Evolutionary conservation across 257 asterid species (phyloP).

Genomic region (Forsythia suspensa): DNA sequence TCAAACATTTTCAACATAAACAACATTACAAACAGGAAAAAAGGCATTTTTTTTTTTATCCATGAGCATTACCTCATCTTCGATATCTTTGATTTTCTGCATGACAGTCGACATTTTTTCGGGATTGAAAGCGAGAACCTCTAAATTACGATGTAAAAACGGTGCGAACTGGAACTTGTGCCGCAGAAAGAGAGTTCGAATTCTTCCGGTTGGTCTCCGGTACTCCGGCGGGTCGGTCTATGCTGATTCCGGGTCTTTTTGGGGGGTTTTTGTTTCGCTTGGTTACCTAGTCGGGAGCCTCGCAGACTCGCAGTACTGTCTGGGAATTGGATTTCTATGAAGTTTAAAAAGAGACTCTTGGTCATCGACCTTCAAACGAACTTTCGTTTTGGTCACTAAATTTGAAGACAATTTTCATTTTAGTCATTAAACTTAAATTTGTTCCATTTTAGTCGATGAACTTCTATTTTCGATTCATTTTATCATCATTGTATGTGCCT

Average conservation of each 20-base stretch:
- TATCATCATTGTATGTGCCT: too few relatives aligned
- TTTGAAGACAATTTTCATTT: background rate
- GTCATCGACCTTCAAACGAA: background rate
- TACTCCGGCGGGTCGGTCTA: background rate
- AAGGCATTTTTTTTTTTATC: background rate
- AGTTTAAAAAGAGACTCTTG: background rate
- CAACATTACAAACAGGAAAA: background rate
- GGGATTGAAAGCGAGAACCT: conserved; percentile 8
- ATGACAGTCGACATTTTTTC: conserved; percentile 81
- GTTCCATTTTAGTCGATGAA: too few relatives aligned
- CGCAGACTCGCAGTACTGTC: background rate
- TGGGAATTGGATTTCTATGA: background rate
- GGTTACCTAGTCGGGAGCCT: conserved; percentile 4
- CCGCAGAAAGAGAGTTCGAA: background rate
- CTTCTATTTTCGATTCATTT: too few relatives aligned
- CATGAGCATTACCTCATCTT: conserved; percentile 73
- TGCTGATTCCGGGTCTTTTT: background rate
- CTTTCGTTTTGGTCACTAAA: background rate
- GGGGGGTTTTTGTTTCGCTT: background rate
- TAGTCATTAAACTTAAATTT: background rate
- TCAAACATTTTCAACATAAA: background rate
- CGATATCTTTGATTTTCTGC: conserved; percentile 99
- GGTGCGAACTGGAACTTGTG: conserved; percentile 10
- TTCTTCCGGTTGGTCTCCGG: background rate
- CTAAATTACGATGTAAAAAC: conserved; percentile 23